Percentiles rank a stretch among this genome's conserved stretches.
These are phyloP conservation scores for Fusarium sarcochroum DNA, from an alignment of 2,329 filamentous ascomycete genomes.

Conservation along the genomic window DNA sequence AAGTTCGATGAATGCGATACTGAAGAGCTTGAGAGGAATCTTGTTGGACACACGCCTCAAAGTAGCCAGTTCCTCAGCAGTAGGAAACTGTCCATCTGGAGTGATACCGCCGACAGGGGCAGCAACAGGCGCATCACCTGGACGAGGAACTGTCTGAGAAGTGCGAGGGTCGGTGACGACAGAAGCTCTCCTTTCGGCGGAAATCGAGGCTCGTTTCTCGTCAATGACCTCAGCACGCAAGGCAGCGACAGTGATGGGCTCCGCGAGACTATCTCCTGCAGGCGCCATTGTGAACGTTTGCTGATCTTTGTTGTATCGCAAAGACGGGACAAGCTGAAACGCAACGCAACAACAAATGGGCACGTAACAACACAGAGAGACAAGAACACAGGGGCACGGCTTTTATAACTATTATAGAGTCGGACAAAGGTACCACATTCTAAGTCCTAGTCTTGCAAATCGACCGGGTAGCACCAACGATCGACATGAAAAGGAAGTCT, in stretches of 20 bases:
- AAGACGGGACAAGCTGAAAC: constrained; percentile 7
- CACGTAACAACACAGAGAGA: neutral
- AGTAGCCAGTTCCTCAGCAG: constrained; percentile 60
- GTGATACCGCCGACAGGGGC: constrained; percentile 1
- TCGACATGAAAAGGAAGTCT: constrained; percentile 20
- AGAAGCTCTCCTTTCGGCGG: constrained; percentile 50
- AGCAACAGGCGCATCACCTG: constrained; percentile 3
- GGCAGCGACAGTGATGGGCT: constrained; percentile 52
- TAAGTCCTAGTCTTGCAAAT: constrained; percentile 5
- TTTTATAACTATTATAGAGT: constrained; percentile 29
- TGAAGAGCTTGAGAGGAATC: constrained; percentile 72
- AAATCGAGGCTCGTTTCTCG: constrained; percentile 50
- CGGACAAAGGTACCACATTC: constrained; percentile 23
- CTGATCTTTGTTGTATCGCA: constrained; percentile 7
- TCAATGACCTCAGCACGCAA: constrained; percentile 48
- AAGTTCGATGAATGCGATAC: constrained; percentile 76
- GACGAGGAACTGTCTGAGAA: neutral
- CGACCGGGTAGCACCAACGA: constrained; percentile 13
- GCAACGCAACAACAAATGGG: neutral
- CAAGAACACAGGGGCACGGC: neutral
- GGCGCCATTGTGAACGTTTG: constrained; percentile 47
- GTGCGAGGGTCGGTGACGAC: constrained; percentile 31
- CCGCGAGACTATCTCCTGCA: constrained; percentile 53
- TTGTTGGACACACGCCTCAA: constrained; percentile 68
- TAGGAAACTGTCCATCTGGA: constrained; percentile 39